Percentiles rank a stretch among this genome's conserved stretches.
Evolutionary conservation across 768 basidiomycete species (phyloP).

Genomic region (Amanita polypyramis): DNA sequence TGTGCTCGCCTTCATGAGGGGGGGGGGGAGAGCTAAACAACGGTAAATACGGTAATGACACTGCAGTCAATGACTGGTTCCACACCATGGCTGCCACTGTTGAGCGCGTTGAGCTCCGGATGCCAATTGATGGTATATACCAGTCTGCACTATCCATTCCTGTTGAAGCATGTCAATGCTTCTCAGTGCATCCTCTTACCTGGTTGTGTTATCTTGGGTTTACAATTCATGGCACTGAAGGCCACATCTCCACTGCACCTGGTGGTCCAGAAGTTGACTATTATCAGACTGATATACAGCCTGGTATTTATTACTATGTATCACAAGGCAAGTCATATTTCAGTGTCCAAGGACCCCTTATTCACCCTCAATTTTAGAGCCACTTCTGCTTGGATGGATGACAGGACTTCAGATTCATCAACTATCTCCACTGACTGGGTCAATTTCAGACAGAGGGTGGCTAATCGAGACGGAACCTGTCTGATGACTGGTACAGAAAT

Average conservation of each 20-base stretch:
- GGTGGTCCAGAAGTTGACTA: slow-evolving; percentile 11
- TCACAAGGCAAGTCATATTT: slow-evolving; percentile 10
- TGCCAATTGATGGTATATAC: slow-evolving; percentile 9
- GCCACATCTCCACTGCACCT: slow-evolving; percentile 9
- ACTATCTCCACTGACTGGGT: neutral
- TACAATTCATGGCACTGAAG: slow-evolving; percentile 12
- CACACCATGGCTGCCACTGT: slow-evolving; percentile 1
- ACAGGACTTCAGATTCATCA: slow-evolving; percentile 8
- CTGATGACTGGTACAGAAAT: slow-evolving; percentile 11
- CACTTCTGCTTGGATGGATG: slow-evolving; percentile 11
- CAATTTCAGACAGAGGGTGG: slow-evolving; percentile 11
- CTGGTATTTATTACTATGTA: slow-evolving; percentile 13
- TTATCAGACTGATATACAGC: slow-evolving; percentile 9
- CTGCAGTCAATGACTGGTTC: too few relatives aligned
- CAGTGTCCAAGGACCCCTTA: slow-evolving; percentile 5
- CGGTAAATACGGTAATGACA: too few relatives aligned
- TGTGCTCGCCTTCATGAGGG: slow-evolving; percentile 25
- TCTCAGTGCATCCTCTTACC: slow-evolving; percentile 12
- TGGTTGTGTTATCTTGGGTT: slow-evolving; percentile 13
- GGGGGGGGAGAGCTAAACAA: neutral
- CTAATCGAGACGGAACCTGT: slow-evolving; percentile 10
- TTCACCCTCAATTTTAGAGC: slow-evolving; percentile 9
- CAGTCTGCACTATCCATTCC: slow-evolving; percentile 11
- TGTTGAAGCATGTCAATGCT: slow-evolving; percentile 10
- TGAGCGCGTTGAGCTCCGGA: slow-evolving; percentile 11